Conservation (phyloP, 2,329 filamentous ascomycete species). For the Alternaria conjuncta region DNA sequence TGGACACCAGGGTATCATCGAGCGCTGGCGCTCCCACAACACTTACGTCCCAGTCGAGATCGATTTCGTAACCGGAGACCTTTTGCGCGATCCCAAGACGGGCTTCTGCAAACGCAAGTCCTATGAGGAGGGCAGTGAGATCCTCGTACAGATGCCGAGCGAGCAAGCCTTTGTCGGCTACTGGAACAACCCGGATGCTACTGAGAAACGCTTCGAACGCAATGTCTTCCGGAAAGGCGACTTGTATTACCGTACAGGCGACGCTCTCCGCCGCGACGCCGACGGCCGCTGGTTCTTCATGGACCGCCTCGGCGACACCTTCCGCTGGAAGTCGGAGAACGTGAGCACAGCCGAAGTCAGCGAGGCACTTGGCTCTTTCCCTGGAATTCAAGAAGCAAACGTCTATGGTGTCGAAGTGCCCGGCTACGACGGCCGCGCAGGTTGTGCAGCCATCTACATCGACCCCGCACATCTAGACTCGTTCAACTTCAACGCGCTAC, state of each 20-base stretch:
- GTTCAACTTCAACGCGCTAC: constrained; percentile 63
- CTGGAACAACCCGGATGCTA: constrained; percentile 71
- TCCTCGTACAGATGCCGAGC: constrained; percentile 68
- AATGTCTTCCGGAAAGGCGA: constrained; percentile 58
- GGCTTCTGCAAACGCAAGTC: constrained; percentile 69
- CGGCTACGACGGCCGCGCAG: constrained; percentile 59
- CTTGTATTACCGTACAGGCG: constrained; percentile 57
- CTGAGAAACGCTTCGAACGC: constrained; percentile 60
- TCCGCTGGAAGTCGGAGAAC: constrained; percentile 59
- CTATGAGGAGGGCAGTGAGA: constrained; percentile 76
- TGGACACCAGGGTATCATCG: constrained; percentile 72
- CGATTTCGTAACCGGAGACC: constrained; percentile 71
- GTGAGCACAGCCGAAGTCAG: constrained; percentile 57
- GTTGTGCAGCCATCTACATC: constrained; percentile 64
- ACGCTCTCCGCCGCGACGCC: constrained; percentile 52
- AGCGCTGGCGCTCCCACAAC: constrained; percentile 61
- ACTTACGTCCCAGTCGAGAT: constrained; percentile 70
- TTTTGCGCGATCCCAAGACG: constrained; percentile 69
- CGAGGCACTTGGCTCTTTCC: constrained; percentile 54
- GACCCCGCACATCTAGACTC: constrained; percentile 54
- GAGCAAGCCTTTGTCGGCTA: constrained; percentile 72
- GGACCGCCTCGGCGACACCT: constrained; percentile 57
- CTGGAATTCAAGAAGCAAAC: constrained; percentile 54
- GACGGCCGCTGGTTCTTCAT: constrained; percentile 59
- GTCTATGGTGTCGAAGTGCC: constrained; percentile 59